phyloP scores from a whole-genome alignment of 306 rosid species.

The Vicia faba region DNA sequence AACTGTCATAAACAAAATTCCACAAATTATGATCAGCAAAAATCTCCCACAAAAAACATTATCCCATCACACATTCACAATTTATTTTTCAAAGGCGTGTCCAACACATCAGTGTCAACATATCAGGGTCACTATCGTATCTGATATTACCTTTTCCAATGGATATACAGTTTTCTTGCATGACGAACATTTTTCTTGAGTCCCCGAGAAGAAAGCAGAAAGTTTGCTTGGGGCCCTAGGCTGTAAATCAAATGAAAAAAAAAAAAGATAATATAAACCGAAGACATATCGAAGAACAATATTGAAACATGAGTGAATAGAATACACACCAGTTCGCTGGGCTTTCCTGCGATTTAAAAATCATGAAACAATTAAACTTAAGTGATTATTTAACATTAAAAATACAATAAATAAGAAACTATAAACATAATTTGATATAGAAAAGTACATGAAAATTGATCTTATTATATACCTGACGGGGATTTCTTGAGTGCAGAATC shows the following conservation, averaged over 20 bases:
- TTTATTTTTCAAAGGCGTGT: too few species aligned
- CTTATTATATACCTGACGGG: slow-evolving; percentile 45
- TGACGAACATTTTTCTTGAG: slow-evolving; percentile 77
- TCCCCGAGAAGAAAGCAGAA: slow-evolving; percentile 73
- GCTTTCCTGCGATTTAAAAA: slow-evolving; percentile 51
- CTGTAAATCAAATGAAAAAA: slow-evolving; percentile 38
- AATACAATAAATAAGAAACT: background rate
- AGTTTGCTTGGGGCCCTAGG: slow-evolving; percentile 62
- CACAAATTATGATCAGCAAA: background rate
- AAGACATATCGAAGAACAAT: background rate
- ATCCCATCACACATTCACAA: too few species aligned
- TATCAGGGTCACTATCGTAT: background rate
- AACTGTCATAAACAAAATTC: slow-evolving; percentile 43
- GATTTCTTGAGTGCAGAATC: slow-evolving; percentile 49
- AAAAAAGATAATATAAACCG: background rate
- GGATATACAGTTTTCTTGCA: slow-evolving; percentile 86
- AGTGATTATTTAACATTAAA: slow-evolving; percentile 30
- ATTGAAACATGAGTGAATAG: background rate
- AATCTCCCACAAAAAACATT: background rate
- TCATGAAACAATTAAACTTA: slow-evolving; percentile 31
- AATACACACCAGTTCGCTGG: slow-evolving; percentile 50
- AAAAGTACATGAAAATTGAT: background rate
- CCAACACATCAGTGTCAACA: too few species aligned
- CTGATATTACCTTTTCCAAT: slow-evolving; percentile 59
- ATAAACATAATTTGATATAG: background rate